These are phyloP conservation scores for Hebeloma cylindrosporum DNA, from an alignment of 768 basidiomycete genomes.

Conservation along the genomic window DNA sequence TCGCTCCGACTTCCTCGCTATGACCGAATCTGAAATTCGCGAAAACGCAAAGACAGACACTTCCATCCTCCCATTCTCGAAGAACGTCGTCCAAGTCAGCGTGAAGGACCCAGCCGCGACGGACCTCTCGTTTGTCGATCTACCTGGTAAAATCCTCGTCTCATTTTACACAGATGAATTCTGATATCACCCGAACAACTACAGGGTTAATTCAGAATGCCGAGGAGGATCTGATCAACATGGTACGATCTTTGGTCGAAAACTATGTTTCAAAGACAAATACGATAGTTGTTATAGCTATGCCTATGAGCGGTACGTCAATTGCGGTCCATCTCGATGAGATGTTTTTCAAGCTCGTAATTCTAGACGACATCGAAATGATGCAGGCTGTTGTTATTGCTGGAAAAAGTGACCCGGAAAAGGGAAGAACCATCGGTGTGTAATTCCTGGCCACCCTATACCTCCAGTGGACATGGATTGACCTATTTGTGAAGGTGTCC, in stretches of 20 bases:
- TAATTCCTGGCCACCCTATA: not conserved
- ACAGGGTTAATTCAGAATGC: constrained; percentile 59
- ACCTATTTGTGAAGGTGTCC: constrained; percentile 45
- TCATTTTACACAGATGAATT: constrained; percentile 11
- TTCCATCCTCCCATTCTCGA: constrained; percentile 18
- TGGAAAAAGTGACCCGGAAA: constrained; percentile 50
- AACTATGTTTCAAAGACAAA: constrained; percentile 47
- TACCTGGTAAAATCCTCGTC: constrained; percentile 42
- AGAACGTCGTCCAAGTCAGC: constrained; percentile 48
- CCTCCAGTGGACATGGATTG: not conserved
- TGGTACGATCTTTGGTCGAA: constrained; percentile 50
- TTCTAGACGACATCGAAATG: constrained; percentile 65
- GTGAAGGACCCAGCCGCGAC: constrained; percentile 45
- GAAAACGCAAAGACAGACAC: constrained; percentile 2
- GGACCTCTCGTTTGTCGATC: constrained; percentile 53
- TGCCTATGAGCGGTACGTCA: constrained; percentile 60
- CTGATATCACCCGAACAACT: constrained; percentile 20
- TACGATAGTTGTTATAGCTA: constrained; percentile 62
- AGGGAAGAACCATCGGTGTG: constrained; percentile 63
- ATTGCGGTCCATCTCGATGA: not conserved
- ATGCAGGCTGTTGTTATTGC: constrained; percentile 59
- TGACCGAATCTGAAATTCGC: constrained; percentile 25
- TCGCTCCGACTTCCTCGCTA: constrained; percentile 23
- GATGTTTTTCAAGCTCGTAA: not conserved
- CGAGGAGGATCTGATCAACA: constrained; percentile 36